Base-by-base conservation (phyloP, 2,329 filamentous ascomycete species). In the Phialophora macrospora region DNA sequence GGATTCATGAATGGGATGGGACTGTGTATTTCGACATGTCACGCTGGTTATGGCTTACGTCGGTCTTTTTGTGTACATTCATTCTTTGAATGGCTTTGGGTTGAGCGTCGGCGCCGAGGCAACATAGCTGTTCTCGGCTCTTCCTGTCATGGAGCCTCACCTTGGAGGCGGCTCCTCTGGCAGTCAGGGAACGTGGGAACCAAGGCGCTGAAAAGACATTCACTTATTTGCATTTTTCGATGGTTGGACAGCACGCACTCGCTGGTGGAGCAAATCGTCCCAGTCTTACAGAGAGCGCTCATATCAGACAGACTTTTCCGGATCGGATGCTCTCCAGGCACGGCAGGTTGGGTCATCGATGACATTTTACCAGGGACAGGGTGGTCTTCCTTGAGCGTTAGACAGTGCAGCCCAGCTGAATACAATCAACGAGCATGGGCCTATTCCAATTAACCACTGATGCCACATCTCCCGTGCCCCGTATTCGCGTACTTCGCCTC, bases 21-120 rank as follows among this genome's bases (percentile, higher is more conserved):
- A 52, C 49, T 38, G 49, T 49, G 49, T 52, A 30, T 38, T 60
- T 60, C 51, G 58, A 34, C 52, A 28, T 20, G 52, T 30, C 28
- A 55, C 52, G 52, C 28, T 32, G 52, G 28, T 28, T n/a, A 30
- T 55, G 24, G 52, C 49, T 60, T 48, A 38, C 46, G 48, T 52
- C 58, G 46, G 8, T 59, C 56, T 4, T 51, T 51, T 57, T 54
- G 28, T 60, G 58, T 52, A 54, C 32, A 60, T 60, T 41, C 58
- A 51, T 60, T 60, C 58, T 32, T 20, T 60, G 28, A 22, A 52
- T 54, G 28, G 32, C 8, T 49, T 51, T 48, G 4, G 30, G n/a
- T 54, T 20, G 30, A 60, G 46, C 58, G 58, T 51, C 30, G 48
- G 58, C 46, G 58, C 46, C 46, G 46, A 38, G 48, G 46, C 20